A percentile compares a stretch with the other conserved stretches of the same genome.
Conservation (phyloP, 2,329 filamentous ascomycete genomes). For the Alternaria atra region DNA sequence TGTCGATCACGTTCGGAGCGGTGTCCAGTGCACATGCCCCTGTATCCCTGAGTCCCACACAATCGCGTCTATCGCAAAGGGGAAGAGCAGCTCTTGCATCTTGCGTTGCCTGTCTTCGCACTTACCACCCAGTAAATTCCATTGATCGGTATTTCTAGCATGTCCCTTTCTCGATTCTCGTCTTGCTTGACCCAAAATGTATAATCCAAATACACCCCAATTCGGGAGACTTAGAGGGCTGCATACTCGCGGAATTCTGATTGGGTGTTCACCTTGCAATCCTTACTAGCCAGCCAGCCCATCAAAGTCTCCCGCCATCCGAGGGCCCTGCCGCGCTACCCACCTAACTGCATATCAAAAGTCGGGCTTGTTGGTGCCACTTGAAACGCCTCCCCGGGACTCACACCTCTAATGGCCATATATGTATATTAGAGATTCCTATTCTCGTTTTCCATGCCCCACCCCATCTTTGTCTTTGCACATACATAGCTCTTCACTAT, state of each 20-base stretch:
- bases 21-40: constrained; percentile 12
- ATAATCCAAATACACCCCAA: neutral
- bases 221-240: neutral
- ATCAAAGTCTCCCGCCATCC: constrained; percentile 18
- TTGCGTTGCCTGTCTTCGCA: neutral
- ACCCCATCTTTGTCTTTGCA: neutral
- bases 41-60: constrained; percentile 10
- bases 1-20: constrained; percentile 17
- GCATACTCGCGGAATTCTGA: constrained; percentile 11
- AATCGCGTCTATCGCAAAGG: neutral
- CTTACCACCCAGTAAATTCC: neutral
- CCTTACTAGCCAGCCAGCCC: constrained; percentile 13
- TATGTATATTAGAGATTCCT: constrained; percentile 28
- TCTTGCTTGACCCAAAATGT: neutral
- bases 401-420: constrained; percentile 20
- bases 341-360: constrained; percentile 31
- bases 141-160: neutral
- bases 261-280: constrained; percentile 21
- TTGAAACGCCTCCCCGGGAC: constrained; percentile 18
- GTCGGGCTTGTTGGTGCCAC: constrained; percentile 28
- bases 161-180: neutral
- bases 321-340: constrained; percentile 27
- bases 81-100: neutral
- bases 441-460: constrained; percentile 6
- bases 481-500: neutral